A percentile compares a stretch with the other conserved stretches of the same genome.
Conservation (phyloP, 1,284 basidiomycete genomes). For the Apiotrichum brassicae region DNA sequence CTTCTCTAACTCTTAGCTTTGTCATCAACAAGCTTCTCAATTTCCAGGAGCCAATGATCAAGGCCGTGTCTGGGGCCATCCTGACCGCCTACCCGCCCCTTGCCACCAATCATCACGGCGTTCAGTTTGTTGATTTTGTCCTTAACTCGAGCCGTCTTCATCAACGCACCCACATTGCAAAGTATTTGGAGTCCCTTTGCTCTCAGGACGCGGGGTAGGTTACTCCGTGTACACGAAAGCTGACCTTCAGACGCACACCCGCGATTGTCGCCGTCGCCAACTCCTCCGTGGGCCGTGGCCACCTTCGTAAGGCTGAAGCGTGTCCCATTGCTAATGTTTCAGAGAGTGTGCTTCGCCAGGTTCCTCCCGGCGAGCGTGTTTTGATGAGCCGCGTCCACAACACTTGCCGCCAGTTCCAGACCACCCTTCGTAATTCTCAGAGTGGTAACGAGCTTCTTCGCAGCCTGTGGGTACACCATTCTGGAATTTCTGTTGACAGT, state of each 20-base stretch:
- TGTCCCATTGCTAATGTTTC: background rate
- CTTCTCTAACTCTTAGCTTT: slow-evolving; percentile 24
- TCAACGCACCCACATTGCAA: slow-evolving; percentile 22
- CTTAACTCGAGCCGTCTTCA: slow-evolving; percentile 23
- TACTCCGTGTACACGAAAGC: background rate
- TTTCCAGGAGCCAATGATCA: slow-evolving; percentile 26
- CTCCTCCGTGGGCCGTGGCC: slow-evolving; percentile 39
- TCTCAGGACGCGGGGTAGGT: slow-evolving; percentile 33
- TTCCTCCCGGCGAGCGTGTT: slow-evolving; percentile 26
- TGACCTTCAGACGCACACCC: slow-evolving; percentile 28
- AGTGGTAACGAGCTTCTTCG: slow-evolving; percentile 37
- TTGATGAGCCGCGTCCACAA: slow-evolving; percentile 26
- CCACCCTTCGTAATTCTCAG: slow-evolving; percentile 41
- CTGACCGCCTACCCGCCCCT: slow-evolving; percentile 39
- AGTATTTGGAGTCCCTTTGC: slow-evolving; percentile 38
- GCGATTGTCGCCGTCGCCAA: slow-evolving; percentile 40
- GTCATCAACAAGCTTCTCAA: slow-evolving; percentile 37
- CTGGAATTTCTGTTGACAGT: background rate
- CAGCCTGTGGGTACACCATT: slow-evolving; percentile 16
- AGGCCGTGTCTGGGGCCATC: slow-evolving; percentile 25
- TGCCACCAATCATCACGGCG: slow-evolving; percentile 40
- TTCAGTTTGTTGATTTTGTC: slow-evolving; percentile 39
- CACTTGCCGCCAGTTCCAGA: slow-evolving; percentile 37
- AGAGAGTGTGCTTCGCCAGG: slow-evolving; percentile 13
- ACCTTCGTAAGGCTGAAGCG: slow-evolving; percentile 31